Evolutionary conservation across 1,139 yeast species (phyloP).

Genomic region (Zygoascus sp.): DNA sequence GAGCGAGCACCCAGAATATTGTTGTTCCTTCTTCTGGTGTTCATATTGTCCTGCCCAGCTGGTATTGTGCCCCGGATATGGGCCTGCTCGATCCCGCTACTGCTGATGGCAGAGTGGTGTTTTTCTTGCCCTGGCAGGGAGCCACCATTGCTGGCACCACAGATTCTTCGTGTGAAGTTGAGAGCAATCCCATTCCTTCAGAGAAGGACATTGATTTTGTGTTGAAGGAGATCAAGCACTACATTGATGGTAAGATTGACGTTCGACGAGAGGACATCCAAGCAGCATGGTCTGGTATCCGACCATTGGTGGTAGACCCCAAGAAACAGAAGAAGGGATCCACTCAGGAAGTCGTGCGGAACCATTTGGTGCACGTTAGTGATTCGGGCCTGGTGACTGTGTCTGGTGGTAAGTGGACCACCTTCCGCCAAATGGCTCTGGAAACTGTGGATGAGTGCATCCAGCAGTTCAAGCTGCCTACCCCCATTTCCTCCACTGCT

Average conservation of each 20-base stretch:
- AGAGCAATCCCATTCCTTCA: slow-evolving; percentile 68
- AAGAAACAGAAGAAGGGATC: slow-evolving; percentile 40
- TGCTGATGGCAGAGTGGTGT: slow-evolving; percentile 94
- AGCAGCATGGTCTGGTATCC: slow-evolving; percentile 95
- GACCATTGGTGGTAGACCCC: slow-evolving; percentile 93
- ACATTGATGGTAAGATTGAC: slow-evolving; percentile 68
- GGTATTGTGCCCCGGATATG: slow-evolving; percentile 81
- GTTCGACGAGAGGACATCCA: slow-evolving; percentile 86
- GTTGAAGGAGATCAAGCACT: slow-evolving; percentile 80
- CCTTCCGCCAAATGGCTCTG: slow-evolving; percentile 96
- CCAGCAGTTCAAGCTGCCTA: slow-evolving; percentile 44
- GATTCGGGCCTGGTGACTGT: slow-evolving; percentile 77
- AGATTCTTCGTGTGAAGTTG: slow-evolving; percentile 67
- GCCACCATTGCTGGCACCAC: slow-evolving; percentile 96
- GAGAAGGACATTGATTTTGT: slow-evolving; percentile 91
- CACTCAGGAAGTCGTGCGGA: slow-evolving; percentile 85
- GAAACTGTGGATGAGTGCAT: slow-evolving; percentile 81
- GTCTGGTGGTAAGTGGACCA: slow-evolving; percentile 98
- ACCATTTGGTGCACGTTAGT: slow-evolving; percentile 73
- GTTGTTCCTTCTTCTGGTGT: slow-evolving; percentile 95
- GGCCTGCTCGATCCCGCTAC: slow-evolving; percentile 91
- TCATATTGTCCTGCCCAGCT: slow-evolving; percentile 87
- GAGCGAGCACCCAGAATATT: slow-evolving; percentile 51
- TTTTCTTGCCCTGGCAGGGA: slow-evolving; percentile 98
- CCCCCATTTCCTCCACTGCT: slow-evolving; percentile 46